A percentile compares a stretch with the other conserved stretches of the same genome.
These are phyloP conservation scores for Aulographum hederae DNA, from an alignment of 2,329 filamentous ascomycete genomes.

Conservation along the genomic window DNA sequence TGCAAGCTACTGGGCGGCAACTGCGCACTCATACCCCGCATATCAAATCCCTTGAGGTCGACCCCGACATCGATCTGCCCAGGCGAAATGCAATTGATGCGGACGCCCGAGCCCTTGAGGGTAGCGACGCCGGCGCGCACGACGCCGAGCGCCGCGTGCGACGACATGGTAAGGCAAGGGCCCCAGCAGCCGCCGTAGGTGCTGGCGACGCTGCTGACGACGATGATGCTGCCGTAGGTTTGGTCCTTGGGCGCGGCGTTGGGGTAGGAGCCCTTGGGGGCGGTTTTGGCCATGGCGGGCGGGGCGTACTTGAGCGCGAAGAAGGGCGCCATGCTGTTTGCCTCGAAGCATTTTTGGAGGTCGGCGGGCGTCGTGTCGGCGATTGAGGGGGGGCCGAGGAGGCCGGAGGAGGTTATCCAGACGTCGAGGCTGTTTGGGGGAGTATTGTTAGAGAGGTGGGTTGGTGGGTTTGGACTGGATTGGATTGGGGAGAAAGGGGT, in stretches of 20 bases:
- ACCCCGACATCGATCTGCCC: slow-evolving; percentile 29
- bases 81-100: slow-evolving; percentile 36
- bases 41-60: slow-evolving; percentile 30
- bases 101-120: slow-evolving; percentile 38
- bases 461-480: slow-evolving; percentile 3
- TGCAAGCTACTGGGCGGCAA: slow-evolving; percentile 37
- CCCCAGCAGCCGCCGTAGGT: slow-evolving; percentile 42
- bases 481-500: neutral
- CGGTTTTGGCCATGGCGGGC: slow-evolving; percentile 42
- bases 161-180: slow-evolving; percentile 40
- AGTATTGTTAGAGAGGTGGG: slow-evolving; percentile 4
- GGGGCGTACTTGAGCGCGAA: slow-evolving; percentile 47
- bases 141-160: slow-evolving; percentile 41
- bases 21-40: slow-evolving; percentile 31
- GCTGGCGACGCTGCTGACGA: slow-evolving; percentile 39
- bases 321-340: slow-evolving; percentile 43
- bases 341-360: slow-evolving; percentile 39
- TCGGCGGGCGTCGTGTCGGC: slow-evolving; percentile 36
- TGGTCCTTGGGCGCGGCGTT: slow-evolving; percentile 43
- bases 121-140: slow-evolving; percentile 39
- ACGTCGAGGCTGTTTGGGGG: slow-evolving; percentile 30
- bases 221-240: slow-evolving; percentile 42
- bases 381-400: slow-evolving; percentile 39
- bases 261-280: slow-evolving; percentile 34
- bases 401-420: slow-evolving; percentile 39